Evolutionary conservation across 805 yeast genomes (phyloP).

Genomic region (Suhomyces xylopsoci): DNA sequence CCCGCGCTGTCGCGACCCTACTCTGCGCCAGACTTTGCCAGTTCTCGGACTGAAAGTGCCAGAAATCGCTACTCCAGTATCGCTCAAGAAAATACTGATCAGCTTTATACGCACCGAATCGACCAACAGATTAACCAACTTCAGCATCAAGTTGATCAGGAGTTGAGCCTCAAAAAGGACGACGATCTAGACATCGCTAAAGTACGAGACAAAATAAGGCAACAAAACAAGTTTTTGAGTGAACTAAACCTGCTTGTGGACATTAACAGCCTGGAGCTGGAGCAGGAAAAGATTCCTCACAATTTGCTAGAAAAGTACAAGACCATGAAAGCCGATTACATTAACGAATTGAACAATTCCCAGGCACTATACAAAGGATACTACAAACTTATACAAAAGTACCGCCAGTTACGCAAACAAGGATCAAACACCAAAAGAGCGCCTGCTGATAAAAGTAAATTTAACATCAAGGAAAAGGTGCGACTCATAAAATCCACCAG

Average conservation of each 20-base stretch:
- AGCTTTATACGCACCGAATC: background rate
- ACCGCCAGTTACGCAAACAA: conserved; percentile 15
- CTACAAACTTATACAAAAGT: conserved; percentile 26
- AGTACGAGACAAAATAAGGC: conserved; percentile 8
- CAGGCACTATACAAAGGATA: conserved; percentile 30
- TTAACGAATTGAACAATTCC: conserved; percentile 26
- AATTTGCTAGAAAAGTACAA: conserved; percentile 14
- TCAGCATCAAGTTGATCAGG: conserved; percentile 2
- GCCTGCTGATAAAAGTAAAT: conserved; percentile 1
- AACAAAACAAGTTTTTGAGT: conserved; percentile 18
- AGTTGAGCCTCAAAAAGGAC: background rate
- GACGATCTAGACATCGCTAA: background rate
- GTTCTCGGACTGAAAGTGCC: background rate
- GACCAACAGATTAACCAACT: background rate
- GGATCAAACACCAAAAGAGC: background rate
- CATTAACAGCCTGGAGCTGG: conserved; percentile 11
- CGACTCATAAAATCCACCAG: conserved; percentile 21
- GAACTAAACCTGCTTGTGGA: conserved; percentile 21
- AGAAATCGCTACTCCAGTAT: background rate
- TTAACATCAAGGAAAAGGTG: conserved; percentile 15
- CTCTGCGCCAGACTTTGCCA: background rate
- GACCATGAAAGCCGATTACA: conserved; percentile 22
- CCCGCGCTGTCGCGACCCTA: background rate
- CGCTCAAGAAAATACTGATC: background rate
- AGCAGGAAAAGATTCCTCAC: conserved; percentile 7